These are phyloP conservation scores for Astrothelium subdiscretum DNA, from an alignment of 495 filamentous ascomycete species.

Conservation along the genomic window DNA sequence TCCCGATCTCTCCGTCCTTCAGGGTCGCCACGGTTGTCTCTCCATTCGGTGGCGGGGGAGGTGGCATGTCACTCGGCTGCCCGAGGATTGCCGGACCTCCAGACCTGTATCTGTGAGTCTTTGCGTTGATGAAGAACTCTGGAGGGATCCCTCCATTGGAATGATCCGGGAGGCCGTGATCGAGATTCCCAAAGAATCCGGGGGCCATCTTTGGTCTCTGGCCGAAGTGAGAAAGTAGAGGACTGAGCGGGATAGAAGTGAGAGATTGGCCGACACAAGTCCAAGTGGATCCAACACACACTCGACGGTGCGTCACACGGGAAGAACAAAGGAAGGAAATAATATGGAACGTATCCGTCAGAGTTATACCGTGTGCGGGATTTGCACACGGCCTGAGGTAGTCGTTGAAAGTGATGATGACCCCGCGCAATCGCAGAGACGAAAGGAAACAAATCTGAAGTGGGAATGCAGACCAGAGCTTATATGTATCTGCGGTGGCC, in stretches of 20 bases:
- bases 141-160: background rate
- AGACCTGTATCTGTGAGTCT: too few relatives aligned
- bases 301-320: too few relatives aligned
- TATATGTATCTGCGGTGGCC: background rate
- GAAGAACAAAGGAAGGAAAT: too few relatives aligned
- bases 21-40: background rate
- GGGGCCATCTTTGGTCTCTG: background rate
- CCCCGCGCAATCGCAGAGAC: background rate
- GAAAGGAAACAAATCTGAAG: background rate
- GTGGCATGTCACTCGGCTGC: background rate
- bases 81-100: too few relatives aligned
- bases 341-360: too few relatives aligned
- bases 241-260: background rate
- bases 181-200: background rate
- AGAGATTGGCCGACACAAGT: too few relatives aligned
- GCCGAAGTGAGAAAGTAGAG: background rate
- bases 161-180: background rate
- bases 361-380: too few relatives aligned
- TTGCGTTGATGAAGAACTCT: background rate
- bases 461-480: background rate
- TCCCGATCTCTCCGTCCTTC: conserved; percentile 6
- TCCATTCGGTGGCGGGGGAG: background rate
- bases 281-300: too few relatives aligned
- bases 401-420: too few relatives aligned
- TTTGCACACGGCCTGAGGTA: too few relatives aligned